phyloP scores from a whole-genome alignment of 2,329 filamentous ascomycete genomes.

The Lecanicillium sp. region DNA sequence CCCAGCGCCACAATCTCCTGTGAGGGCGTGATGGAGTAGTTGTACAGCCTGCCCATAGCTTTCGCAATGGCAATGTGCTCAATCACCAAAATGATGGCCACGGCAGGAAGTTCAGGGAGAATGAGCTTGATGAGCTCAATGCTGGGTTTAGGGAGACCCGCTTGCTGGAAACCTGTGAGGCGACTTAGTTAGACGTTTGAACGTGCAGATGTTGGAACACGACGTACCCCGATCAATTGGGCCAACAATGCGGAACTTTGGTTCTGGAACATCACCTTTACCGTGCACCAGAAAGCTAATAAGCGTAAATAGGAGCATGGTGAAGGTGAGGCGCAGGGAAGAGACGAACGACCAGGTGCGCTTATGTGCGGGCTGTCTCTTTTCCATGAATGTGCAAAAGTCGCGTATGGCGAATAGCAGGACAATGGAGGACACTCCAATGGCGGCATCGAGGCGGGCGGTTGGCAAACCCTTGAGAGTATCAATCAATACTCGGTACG shows the following conservation, averaged over 20 bases:
- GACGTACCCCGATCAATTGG: slow-evolving; percentile 53
- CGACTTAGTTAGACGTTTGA: slow-evolving; percentile 10
- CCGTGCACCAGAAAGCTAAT: slow-evolving; percentile 63
- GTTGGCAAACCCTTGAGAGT: slow-evolving; percentile 30
- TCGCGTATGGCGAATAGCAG: slow-evolving; percentile 59
- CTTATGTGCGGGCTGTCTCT: slow-evolving; percentile 49
- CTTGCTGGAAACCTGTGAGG: slow-evolving; percentile 51
- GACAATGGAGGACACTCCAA: slow-evolving; percentile 60
- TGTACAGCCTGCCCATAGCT: slow-evolving; percentile 71
- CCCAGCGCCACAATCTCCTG: slow-evolving; percentile 76
- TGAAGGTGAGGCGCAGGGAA: slow-evolving; percentile 68
- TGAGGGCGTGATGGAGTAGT: slow-evolving; percentile 71
- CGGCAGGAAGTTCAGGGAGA: slow-evolving; percentile 57
- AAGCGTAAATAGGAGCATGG: slow-evolving; percentile 68
- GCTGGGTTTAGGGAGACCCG: slow-evolving; percentile 50
- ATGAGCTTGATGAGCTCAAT: slow-evolving; percentile 48
- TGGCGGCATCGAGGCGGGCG: slow-evolving; percentile 58
- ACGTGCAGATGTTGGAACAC: not conserved
- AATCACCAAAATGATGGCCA: slow-evolving; percentile 69
- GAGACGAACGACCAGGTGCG: slow-evolving; percentile 66
- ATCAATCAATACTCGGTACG: slow-evolving; percentile 37
- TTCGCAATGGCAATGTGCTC: slow-evolving; percentile 82
- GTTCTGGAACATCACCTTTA: slow-evolving; percentile 33
- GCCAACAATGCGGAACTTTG: slow-evolving; percentile 55
- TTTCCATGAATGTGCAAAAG: slow-evolving; percentile 52